Percentiles rank a stretch among this genome's conserved stretches.
These are phyloP conservation scores for Hyaloscypha bicolor DNA, from an alignment of 495 filamentous ascomycete species.

Conservation along the genomic window DNA sequence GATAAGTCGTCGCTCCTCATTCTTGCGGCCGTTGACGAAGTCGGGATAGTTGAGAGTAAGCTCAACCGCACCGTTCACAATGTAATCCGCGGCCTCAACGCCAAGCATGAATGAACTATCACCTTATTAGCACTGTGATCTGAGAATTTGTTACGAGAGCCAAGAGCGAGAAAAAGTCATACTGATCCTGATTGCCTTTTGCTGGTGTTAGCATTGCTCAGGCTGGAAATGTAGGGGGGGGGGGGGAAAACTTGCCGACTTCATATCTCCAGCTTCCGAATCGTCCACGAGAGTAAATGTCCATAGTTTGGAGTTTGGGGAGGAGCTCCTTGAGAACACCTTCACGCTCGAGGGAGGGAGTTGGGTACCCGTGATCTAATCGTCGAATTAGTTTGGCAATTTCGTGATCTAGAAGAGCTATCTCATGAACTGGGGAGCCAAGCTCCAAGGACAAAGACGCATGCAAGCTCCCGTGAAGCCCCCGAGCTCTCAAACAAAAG, in stretches of 20 bases:
- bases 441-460: too few species aligned
- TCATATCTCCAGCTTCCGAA: slow-evolving; percentile 99
- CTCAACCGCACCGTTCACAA: slow-evolving; percentile 92
- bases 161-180: too few species aligned
- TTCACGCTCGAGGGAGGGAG: slow-evolving; percentile 91
- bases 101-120: slow-evolving; percentile 80
- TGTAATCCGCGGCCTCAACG: slow-evolving; percentile 94
- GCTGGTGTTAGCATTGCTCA: too few species aligned
- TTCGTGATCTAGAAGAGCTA: too few species aligned
- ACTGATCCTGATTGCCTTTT: slow-evolving; percentile 25
- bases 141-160: too few species aligned
- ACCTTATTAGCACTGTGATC: slow-evolving; percentile 44
- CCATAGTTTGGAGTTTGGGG: slow-evolving; percentile 85
- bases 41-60: slow-evolving; percentile 98
- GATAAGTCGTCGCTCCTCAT: slow-evolving; percentile 83
- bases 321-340: slow-evolving; percentile 90
- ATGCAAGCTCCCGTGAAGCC: too few species aligned
- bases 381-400: too few species aligned
- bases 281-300: slow-evolving; percentile 93
- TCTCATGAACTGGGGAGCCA: too few species aligned
- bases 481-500: too few species aligned
- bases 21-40: slow-evolving; percentile 91
- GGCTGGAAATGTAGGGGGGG: too few species aligned
- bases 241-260: slow-evolving; percentile 41
- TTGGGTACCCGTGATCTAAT: slow-evolving; percentile 90